Conservation (phyloP, 441 rosid genomes). For the Jatropha multifida region DNA sequence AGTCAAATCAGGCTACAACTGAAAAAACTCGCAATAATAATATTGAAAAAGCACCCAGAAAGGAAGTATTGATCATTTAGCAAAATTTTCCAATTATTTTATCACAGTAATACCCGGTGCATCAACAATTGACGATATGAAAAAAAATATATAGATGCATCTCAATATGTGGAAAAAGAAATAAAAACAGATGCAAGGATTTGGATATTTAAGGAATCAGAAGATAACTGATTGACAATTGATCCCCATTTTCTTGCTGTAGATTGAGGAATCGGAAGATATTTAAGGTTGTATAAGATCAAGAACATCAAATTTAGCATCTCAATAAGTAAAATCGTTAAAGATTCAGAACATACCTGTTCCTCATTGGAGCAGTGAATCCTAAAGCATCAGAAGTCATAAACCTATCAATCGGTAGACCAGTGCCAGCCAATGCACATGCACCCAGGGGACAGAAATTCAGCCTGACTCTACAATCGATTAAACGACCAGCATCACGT, state of each 20-base stretch:
- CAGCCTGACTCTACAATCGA: slow-evolving; percentile 68
- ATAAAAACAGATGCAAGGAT: not conserved
- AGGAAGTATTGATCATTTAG: not conserved
- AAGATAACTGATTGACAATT: not conserved
- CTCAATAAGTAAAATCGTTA: not conserved
- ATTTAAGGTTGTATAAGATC: not conserved
- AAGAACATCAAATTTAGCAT: slow-evolving; percentile 3
- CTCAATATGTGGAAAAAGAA: not conserved
- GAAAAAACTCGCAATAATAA: not conserved
- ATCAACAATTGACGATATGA: not conserved
- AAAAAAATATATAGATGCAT: not conserved
- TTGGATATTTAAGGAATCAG: too few relatives aligned
- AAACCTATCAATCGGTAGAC: slow-evolving; percentile 84
- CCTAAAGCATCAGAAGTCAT: slow-evolving; percentile 77
- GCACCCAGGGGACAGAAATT: slow-evolving; percentile 91
- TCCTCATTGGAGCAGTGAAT: slow-evolving; percentile 84
- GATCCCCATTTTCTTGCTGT: not conserved
- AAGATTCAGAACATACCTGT: slow-evolving; percentile 52
- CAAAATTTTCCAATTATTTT: not conserved
- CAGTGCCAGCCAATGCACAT: slow-evolving; percentile 96
- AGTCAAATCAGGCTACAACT: not conserved
- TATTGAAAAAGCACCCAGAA: not conserved
- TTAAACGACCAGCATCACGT: slow-evolving; percentile 80
- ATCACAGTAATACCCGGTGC: not conserved
- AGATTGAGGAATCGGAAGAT: not conserved